These are phyloP conservation scores for Penicillium desertorum DNA, from an alignment of 495 filamentous ascomycete genomes.

Conservation along the genomic window DNA sequence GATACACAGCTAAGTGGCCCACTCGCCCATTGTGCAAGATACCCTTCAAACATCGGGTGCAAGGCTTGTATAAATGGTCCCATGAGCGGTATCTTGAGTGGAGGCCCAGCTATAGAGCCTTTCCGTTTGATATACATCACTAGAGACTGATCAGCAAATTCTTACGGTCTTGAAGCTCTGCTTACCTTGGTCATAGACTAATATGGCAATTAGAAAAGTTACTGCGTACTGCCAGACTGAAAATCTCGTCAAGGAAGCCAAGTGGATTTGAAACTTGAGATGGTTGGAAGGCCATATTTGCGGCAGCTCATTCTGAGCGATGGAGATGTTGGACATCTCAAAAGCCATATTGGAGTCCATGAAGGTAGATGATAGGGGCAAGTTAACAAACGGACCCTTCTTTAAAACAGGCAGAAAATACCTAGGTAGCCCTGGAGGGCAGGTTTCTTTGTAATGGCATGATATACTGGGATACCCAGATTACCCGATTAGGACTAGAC, in stretches of 20 bases:
- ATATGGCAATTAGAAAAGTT: constrained; percentile 23
- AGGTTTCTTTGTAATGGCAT: neutral
- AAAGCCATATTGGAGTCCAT: constrained; percentile 11
- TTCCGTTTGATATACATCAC: constrained; percentile 80
- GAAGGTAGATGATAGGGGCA: neutral
- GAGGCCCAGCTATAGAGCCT: constrained; percentile 74
- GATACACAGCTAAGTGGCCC: constrained; percentile 89
- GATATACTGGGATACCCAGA: neutral
- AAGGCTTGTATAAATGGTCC: constrained; percentile 87
- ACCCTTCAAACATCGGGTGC: constrained; percentile 80
- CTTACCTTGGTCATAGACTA: constrained; percentile 39
- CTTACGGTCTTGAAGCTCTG: too few species aligned
- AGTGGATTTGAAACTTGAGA: neutral
- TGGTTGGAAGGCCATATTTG: constrained; percentile 9
- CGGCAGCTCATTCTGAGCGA: constrained; percentile 7
- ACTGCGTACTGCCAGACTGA: constrained; percentile 34
- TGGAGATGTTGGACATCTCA: constrained; percentile 15
- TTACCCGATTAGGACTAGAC: constrained; percentile 29
- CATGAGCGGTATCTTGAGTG: constrained; percentile 82
- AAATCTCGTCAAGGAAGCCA: constrained; percentile 13
- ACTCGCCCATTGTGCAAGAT: constrained; percentile 81
- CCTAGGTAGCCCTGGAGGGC: neutral
- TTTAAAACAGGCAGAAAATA: neutral
- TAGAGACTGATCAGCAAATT: constrained; percentile 33
- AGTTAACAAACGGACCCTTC: neutral